phyloP scores from a whole-genome alignment of 2,329 filamentous ascomycete species.

The Aureobasidium namibiae region DNA sequence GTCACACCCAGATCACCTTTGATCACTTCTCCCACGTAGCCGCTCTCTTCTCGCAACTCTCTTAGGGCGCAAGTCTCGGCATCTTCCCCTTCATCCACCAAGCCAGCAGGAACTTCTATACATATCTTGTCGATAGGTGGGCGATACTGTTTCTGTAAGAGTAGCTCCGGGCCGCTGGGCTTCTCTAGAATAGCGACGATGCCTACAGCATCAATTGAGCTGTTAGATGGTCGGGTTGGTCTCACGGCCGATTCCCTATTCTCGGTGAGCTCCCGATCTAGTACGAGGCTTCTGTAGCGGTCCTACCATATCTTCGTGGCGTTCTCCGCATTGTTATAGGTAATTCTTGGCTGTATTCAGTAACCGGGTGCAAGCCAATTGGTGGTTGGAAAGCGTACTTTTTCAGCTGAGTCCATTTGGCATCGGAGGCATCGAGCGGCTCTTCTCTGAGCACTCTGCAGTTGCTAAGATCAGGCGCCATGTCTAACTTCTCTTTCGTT shows the following conservation, averaged over 20 bases:
- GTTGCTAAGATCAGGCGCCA: conserved; percentile 15
- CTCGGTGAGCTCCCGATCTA: neutral
- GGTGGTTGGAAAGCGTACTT: conserved; percentile 23
- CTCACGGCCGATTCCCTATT: conserved; percentile 39
- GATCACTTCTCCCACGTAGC: conserved; percentile 46
- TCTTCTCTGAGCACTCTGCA: conserved; percentile 16
- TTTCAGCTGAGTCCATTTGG: conserved; percentile 32
- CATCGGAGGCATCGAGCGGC: conserved; percentile 25
- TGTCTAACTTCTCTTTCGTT: neutral
- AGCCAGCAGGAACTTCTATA: conserved; percentile 53
- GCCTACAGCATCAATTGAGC: conserved; percentile 50
- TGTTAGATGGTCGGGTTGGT: conserved; percentile 46
- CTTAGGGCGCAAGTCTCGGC: conserved; percentile 48
- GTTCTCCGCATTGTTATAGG: conserved; percentile 36
- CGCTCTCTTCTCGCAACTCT: conserved; percentile 54
- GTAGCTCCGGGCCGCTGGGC: conserved; percentile 39
- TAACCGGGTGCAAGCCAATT: neutral
- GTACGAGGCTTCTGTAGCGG: neutral
- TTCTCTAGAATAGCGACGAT: conserved; percentile 47
- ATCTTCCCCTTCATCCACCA: conserved; percentile 51
- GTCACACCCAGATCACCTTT: conserved; percentile 20
- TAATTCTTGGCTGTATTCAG: conserved; percentile 23
- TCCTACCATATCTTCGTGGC: conserved; percentile 9
- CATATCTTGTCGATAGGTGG: conserved; percentile 50
- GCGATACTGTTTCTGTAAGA: conserved; percentile 47